Evolutionary conservation across 805 yeast species (phyloP).

Genomic region (Wickerhamiella allomyrinae): DNA sequence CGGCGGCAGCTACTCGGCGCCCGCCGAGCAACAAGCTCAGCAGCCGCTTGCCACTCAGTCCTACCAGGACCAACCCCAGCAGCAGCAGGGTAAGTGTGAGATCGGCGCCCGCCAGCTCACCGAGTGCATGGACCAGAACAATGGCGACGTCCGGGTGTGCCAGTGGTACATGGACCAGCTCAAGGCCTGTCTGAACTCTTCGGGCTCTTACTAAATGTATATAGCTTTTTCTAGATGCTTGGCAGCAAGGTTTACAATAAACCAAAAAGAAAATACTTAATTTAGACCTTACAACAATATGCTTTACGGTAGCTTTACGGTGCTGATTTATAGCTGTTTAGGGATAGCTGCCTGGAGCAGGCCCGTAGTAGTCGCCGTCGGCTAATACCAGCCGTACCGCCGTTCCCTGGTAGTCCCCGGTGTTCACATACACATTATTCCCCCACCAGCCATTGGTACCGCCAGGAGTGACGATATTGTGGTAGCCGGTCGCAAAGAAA

Average conservation of each 20-base stretch:
- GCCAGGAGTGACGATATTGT: conserved; percentile 28
- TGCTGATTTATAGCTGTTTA: neutral
- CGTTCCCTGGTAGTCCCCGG: conserved; percentile 8
- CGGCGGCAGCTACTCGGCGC: conserved; percentile 44
- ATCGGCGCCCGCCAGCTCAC: conserved; percentile 90
- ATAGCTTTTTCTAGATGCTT: neutral
- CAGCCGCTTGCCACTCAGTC: conserved; percentile 26
- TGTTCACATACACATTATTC: conserved; percentile 21
- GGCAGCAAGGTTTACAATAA: neutral
- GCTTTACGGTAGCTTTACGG: neutral
- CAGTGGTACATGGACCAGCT: conserved; percentile 94
- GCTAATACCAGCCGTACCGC: conserved; percentile 6
- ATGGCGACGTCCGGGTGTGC: conserved; percentile 93
- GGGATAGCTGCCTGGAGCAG: conserved; percentile 16
- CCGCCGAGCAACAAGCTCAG: conserved; percentile 36
- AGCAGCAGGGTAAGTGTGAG: conserved; percentile 53
- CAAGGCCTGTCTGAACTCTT: conserved; percentile 87
- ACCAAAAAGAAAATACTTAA: neutral
- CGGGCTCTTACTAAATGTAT: conserved; percentile 36
- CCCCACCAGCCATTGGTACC: conserved; percentile 50
- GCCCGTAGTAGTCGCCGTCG: conserved; percentile 22
- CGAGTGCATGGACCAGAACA: conserved; percentile 83
- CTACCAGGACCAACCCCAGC: conserved; percentile 24
- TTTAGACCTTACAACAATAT: neutral
- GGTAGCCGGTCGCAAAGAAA: conserved; percentile 37